Evolutionary conservation across 441 rosid species (phyloP).

Genomic region (Dalechampia spathulata): DNA sequence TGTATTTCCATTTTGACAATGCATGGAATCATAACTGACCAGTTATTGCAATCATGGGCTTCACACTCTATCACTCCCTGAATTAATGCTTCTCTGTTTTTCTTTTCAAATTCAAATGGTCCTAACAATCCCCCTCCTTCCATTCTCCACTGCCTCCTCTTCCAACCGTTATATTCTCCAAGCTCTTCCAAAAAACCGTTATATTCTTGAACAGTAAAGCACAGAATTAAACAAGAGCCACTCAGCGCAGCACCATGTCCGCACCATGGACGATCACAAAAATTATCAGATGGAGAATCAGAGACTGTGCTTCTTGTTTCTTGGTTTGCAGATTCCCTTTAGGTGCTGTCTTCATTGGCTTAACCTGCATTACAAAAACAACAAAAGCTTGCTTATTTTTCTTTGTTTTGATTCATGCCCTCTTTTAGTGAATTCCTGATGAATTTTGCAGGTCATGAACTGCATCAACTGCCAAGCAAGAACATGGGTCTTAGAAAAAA

Average conservation of each 20-base stretch:
- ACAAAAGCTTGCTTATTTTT: not conserved
- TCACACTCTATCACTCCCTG: constrained; percentile 17
- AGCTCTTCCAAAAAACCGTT: not conserved
- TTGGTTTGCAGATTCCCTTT: constrained; percentile 41
- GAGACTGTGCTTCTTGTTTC: constrained; percentile 63
- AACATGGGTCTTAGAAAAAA: constrained; percentile 21
- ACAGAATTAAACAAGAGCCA: not conserved
- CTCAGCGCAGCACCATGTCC: constrained; percentile 31
- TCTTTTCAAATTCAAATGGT: constrained; percentile 37
- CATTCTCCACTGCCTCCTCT: not conserved
- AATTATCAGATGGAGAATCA: constrained; percentile 51
- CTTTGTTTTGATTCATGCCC: not conserved
- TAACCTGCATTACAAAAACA: not conserved
- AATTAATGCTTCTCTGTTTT: constrained; percentile 10
- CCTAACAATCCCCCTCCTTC: constrained; percentile 21
- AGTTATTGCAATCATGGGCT: constrained; percentile 16
- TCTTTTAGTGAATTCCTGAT: not conserved
- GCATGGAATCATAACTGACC: constrained; percentile 26
- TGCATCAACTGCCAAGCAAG: constrained; percentile 9
- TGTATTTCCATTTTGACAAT: constrained; percentile 24
- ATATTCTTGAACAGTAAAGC: not conserved
- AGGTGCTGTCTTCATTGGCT: constrained; percentile 16
- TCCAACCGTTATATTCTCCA: not conserved
- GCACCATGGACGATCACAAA: constrained; percentile 40
- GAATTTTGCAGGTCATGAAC: constrained; percentile 31